Percentiles rank a stretch among this genome's conserved stretches.
Conservation (phyloP, 2,329 filamentous ascomycete genomes). For the Diaporthe vexans region DNA sequence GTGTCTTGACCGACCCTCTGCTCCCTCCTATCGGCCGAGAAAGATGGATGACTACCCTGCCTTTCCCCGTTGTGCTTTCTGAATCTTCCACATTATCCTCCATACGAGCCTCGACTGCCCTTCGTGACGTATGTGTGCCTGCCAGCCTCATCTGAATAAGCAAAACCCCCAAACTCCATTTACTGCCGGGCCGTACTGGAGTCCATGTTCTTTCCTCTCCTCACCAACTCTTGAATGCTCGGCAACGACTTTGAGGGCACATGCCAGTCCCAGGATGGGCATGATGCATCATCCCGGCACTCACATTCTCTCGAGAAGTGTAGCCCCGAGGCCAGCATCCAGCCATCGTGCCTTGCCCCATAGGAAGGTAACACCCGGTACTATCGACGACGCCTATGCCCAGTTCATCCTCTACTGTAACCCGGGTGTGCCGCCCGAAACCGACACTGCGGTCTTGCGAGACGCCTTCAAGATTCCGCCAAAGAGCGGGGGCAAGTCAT, state of each 20-base stretch:
- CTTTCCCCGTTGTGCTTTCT: slow-evolving; percentile 2
- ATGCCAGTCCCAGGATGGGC: slow-evolving; percentile 36
- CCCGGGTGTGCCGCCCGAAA: slow-evolving; percentile 78
- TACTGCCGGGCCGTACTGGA: slow-evolving; percentile 11
- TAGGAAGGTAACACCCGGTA: slow-evolving; percentile 75
- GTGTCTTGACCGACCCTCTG: neutral
- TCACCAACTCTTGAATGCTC: slow-evolving; percentile 11
- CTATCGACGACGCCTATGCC: slow-evolving; percentile 86
- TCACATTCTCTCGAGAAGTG: slow-evolving; percentile 36
- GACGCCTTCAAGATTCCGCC: slow-evolving; percentile 85
- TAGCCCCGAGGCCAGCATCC: slow-evolving; percentile 22
- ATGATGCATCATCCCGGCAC: slow-evolving; percentile 41
- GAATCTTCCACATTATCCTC: slow-evolving; percentile 17
- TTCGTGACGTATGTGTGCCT: slow-evolving; percentile 18
- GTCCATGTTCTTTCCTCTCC: slow-evolving; percentile 22
- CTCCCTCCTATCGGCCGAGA: slow-evolving; percentile 15
- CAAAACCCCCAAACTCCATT: slow-evolving; percentile 26
- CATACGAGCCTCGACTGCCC: slow-evolving; percentile 12
- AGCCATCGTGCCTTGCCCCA: slow-evolving; percentile 67
- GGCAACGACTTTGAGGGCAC: slow-evolving; percentile 20
- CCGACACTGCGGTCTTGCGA: slow-evolving; percentile 78
- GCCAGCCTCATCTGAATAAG: slow-evolving; percentile 36
- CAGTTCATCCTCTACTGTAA: slow-evolving; percentile 93
- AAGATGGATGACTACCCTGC: slow-evolving; percentile 11
- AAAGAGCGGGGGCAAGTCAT: slow-evolving; percentile 88